Evolutionary conservation across 495 filamentous ascomycete species (phyloP).

Genomic region (Lepidopterella palustris): DNA sequence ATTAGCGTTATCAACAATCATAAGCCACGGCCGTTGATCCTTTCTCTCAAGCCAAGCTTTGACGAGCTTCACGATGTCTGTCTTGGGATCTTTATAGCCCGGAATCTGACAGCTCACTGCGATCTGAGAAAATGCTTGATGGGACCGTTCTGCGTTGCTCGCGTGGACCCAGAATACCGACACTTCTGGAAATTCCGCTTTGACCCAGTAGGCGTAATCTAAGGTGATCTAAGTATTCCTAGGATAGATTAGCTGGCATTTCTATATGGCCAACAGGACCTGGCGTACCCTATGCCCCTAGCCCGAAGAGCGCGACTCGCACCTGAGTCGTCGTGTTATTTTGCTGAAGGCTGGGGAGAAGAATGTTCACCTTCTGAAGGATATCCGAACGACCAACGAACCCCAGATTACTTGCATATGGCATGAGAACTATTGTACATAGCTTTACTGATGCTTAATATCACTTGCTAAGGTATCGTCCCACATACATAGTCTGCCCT

Average conservation of each 20-base stretch:
- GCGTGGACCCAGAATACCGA: slow-evolving; percentile 29
- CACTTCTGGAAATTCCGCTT: neutral
- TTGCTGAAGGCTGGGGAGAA: neutral
- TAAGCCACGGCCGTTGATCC: slow-evolving; percentile 38
- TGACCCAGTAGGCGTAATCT: neutral
- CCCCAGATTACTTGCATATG: neutral
- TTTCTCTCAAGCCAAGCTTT: slow-evolving; percentile 34
- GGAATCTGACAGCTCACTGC: slow-evolving; percentile 12
- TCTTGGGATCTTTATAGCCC: slow-evolving; percentile 29
- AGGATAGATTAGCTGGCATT: neutral
- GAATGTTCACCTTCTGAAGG: neutral
- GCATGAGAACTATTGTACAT: neutral
- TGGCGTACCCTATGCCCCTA: neutral
- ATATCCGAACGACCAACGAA: neutral
- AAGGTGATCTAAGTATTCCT: neutral
- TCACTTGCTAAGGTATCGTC: neutral
- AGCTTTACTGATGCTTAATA: neutral
- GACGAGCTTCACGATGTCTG: slow-evolving; percentile 32
- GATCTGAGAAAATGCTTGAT: slow-evolving; percentile 17
- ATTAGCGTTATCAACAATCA: slow-evolving; percentile 49
- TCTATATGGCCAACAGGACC: neutral
- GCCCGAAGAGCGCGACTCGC: neutral
- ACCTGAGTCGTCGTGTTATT: neutral
- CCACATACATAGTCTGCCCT: neutral
- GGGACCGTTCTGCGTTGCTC: slow-evolving; percentile 21